phyloP scores from a whole-genome alignment of 805 yeast species.

The Cephaloascus fragrans region DNA sequence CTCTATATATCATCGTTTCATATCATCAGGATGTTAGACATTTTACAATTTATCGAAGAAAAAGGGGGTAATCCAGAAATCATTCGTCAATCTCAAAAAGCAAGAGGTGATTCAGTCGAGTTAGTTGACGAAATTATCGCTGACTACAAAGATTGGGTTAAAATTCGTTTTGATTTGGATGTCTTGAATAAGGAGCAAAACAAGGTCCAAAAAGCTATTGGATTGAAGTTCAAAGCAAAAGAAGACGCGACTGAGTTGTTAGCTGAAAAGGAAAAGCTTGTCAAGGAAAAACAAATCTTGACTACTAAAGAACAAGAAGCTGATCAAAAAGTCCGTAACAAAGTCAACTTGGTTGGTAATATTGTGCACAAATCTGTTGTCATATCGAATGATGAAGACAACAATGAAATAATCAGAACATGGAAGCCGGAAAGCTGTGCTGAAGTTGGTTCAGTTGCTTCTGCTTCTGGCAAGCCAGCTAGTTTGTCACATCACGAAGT shows the following conservation, averaged over 20 bases:
- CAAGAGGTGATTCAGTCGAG: slow-evolving; percentile 92
- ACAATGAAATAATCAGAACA: slow-evolving; percentile 77
- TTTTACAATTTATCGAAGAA: slow-evolving; percentile 84
- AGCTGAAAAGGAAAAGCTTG: slow-evolving; percentile 69
- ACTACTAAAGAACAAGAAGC: slow-evolving; percentile 67
- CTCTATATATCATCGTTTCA: no score
- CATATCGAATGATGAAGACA: slow-evolving; percentile 78
- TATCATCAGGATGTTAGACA: slow-evolving; percentile 68
- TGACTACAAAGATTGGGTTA: slow-evolving; percentile 90
- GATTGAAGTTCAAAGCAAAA: slow-evolving; percentile 84
- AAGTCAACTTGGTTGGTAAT: slow-evolving; percentile 89
- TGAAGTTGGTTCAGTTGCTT: slow-evolving; percentile 53
- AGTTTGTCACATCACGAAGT: slow-evolving; percentile 91
- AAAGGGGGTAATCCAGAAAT: slow-evolving; percentile 94
- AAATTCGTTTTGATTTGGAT: slow-evolving; percentile 79
- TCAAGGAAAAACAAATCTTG: slow-evolving; percentile 58
- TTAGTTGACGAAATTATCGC: slow-evolving; percentile 89
- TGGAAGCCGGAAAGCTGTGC: slow-evolving; percentile 70
- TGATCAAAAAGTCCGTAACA: slow-evolving; percentile 61
- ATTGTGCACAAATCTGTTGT: slow-evolving; percentile 89
- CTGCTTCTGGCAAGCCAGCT: slow-evolving; percentile 72
- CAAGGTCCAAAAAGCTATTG: slow-evolving; percentile 88
- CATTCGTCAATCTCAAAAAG: slow-evolving; percentile 81
- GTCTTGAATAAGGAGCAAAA: slow-evolving; percentile 82
- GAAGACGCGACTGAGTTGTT: slow-evolving; percentile 86